Evolutionary conservation across 306 rosid species (phyloP).

Genomic region (Malus sylvestris): DNA sequence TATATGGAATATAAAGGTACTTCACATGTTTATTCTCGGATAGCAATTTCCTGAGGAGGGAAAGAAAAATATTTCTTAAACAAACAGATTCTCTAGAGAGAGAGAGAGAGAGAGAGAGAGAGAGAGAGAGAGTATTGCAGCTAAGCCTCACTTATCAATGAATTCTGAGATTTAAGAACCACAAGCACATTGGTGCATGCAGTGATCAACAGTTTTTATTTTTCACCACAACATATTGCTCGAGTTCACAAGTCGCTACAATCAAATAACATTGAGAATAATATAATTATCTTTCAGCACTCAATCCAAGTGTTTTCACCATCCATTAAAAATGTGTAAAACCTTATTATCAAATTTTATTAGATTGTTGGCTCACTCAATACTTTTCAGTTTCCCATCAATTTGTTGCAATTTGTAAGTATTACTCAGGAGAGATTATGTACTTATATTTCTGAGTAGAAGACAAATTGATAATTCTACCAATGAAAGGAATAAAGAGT

Average conservation of each 20-base stretch:
- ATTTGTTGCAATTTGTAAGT: not conserved
- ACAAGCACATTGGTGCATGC: not conserved
- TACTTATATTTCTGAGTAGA: not conserved
- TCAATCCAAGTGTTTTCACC: not conserved
- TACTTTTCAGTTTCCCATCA: not conserved
- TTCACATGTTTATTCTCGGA: constrained; percentile 89
- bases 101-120: not conserved
- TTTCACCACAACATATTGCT: not conserved
- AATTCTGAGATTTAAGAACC: not conserved
- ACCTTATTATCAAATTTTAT: not conserved
- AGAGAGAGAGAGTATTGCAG: not conserved
- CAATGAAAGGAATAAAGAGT: constrained; percentile 4
- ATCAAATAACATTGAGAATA: not conserved
- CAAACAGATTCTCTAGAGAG: not conserved
- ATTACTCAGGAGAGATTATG: not conserved
- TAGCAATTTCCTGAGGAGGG: constrained; percentile 48
- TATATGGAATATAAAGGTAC: constrained; percentile 79
- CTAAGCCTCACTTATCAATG: not conserved
- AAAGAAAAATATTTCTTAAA: not conserved
- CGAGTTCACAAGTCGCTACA: not conserved
- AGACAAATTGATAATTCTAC: not conserved
- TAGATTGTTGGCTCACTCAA: not conserved
- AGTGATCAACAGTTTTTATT: not conserved
- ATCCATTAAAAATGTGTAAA: not conserved
- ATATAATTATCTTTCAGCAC: not conserved